phyloP scores from a whole-genome alignment of 257 asterid genomes.

The Plantago elongata region DNA sequence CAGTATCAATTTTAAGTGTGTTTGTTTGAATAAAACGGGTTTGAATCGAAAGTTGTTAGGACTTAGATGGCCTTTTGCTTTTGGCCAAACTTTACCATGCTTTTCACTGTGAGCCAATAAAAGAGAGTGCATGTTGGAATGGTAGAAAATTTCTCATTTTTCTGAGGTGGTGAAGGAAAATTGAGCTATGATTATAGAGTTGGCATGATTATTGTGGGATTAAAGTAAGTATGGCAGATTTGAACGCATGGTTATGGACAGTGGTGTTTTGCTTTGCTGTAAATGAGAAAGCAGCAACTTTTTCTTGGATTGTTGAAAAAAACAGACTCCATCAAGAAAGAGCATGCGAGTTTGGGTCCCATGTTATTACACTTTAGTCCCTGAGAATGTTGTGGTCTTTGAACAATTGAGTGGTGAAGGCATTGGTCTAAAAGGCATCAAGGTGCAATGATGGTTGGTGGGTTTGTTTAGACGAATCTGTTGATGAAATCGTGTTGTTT shows the following conservation, averaged over 20 bases:
- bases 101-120: constrained; percentile 29
- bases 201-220: constrained; percentile 37
- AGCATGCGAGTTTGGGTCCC: constrained; percentile 77
- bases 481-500: constrained; percentile 36
- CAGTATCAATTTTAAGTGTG: constrained; percentile 15
- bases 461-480: constrained; percentile 24
- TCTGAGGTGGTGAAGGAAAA: constrained; percentile 18
- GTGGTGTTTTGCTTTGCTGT: constrained; percentile 42
- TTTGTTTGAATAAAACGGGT: constrained; percentile 22
- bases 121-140: constrained; percentile 30
- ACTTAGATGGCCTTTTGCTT: constrained; percentile 13
- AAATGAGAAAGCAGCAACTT: constrained; percentile 33
- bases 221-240: constrained; percentile 21
- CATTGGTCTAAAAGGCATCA: constrained; percentile 15
- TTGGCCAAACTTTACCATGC: constrained; percentile 25
- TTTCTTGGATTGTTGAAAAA: constrained; percentile 29
- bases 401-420: neutral
- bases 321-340: constrained; percentile 30
- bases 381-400: constrained; percentile 22
- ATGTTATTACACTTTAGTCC: constrained; percentile 37
- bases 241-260: constrained; percentile 31
- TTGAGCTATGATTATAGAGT: constrained; percentile 38
- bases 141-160: constrained; percentile 24
- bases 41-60: constrained; percentile 32
- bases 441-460: constrained; percentile 11